Conservation (phyloP, 768 basidiomycete genomes). For the Panaeolus papilionaceus region DNA sequence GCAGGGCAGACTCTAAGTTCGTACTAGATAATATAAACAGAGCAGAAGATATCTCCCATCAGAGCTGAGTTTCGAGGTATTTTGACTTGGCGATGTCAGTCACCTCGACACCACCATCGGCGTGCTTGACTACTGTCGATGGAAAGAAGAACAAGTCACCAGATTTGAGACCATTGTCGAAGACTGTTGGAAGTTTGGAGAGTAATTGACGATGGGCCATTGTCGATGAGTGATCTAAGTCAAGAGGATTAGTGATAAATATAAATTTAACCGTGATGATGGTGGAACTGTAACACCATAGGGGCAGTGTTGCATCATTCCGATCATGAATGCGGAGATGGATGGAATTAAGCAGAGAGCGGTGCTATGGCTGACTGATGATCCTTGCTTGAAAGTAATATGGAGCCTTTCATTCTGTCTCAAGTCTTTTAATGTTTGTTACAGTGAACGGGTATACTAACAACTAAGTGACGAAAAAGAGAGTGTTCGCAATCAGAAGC, state of each 20-base stretch:
- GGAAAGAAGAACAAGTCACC: conserved; percentile 82
- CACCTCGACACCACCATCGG: conserved; percentile 72
- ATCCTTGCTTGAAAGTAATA: conserved; percentile 14
- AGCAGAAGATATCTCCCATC: conserved; percentile 12
- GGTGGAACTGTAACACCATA: neutral
- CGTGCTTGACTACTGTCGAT: conserved; percentile 67
- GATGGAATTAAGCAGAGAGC: neutral
- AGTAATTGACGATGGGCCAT: conserved; percentile 60
- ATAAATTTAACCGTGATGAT: conserved; percentile 1
- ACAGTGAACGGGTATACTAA: conserved; percentile 27
- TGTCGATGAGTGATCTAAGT: conserved; percentile 13
- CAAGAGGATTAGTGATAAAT: neutral
- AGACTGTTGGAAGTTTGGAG: conserved; percentile 55
- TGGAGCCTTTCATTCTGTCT: conserved; percentile 27
- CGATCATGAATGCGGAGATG: neutral
- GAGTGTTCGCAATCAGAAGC: conserved; percentile 8
- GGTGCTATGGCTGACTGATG: neutral
- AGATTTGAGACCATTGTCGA: conserved; percentile 60
- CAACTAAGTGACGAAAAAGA: conserved; percentile 23
- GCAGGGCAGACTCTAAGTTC: conserved; percentile 88
- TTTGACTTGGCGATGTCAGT: conserved; percentile 21
- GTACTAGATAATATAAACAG: conserved; percentile 57
- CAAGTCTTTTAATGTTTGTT: conserved; percentile 25
- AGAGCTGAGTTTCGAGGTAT: conserved; percentile 6
- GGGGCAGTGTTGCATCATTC: neutral